phyloP scores from a whole-genome alignment of 2,329 filamentous ascomycete genomes.

The Aspergillus arachidicola region DNA sequence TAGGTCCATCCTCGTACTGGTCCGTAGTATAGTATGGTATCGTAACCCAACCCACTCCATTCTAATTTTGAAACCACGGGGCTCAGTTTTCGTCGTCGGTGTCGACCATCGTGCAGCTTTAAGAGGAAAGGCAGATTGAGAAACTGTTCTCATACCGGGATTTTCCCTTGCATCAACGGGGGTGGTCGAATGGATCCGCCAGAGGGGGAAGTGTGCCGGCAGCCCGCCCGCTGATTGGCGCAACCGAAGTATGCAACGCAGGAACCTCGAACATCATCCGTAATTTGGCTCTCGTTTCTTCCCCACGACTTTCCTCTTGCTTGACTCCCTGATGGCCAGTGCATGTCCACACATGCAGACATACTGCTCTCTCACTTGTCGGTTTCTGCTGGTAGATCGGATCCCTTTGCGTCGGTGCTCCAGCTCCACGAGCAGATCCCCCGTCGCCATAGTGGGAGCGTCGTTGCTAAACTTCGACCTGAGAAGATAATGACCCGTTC shows the following conservation, averaged over 20 bases:
- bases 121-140: background rate
- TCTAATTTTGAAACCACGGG: background rate
- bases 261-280: slow-evolving; percentile 5
- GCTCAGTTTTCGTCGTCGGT: background rate
- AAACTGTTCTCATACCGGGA: background rate
- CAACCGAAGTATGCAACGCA: slow-evolving; percentile 14
- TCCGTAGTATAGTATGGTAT: too few species aligned
- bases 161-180: background rate
- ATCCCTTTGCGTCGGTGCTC: background rate
- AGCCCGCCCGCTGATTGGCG: slow-evolving; percentile 22
- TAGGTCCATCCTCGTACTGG: too few species aligned
- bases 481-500: background rate
- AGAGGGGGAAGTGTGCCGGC: slow-evolving; percentile 22
- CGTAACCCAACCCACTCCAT: too few species aligned
- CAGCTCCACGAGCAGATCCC: slow-evolving; percentile 3
- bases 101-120: background rate
- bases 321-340: background rate
- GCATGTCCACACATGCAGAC: slow-evolving; percentile 23
- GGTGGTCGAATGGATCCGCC: slow-evolving; percentile 2
- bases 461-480: background rate
- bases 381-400: background rate
- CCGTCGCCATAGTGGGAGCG: background rate
- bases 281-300: slow-evolving; percentile 6
- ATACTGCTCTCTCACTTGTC: slow-evolving; percentile 23
- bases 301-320: background rate